Base-by-base conservation (phyloP, 164 flowering plant genomes). In the Vitis labrusca region DNA sequence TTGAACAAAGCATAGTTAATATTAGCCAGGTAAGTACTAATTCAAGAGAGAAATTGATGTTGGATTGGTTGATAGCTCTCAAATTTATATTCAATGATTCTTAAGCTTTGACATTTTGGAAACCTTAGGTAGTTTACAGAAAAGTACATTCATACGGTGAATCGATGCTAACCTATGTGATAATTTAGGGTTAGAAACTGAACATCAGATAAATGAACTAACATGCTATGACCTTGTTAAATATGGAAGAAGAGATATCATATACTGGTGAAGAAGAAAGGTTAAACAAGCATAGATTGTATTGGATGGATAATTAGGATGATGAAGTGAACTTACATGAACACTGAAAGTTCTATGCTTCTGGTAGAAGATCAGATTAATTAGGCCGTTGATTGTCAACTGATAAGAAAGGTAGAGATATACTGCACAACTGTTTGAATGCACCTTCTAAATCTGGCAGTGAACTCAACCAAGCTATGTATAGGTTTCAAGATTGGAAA, bases 231-330 rank as follows among this genome's bases (percentile, higher is more conserved):
- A 61, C 44, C 19, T 37, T 37, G 50, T 16, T 44, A n/a, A 61
- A 47, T 61, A 61, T 4, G 9, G 64, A 17, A 29, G 63, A 59
- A 59, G 63, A 59, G 32, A 29, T 32, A 11, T 59, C 47, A 59
- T 59, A 53, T 53, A 4, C n/a, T 5, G 56, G 44, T 37, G 44
- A 37, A 23, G 44, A 3, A 37, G 7, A 37, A 37, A 37, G 15
- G 3, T 53, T 13, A 10, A 53, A 13, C 15, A 53, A 53, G 56
- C 16, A 14, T 53, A 53, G 3, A 5, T 53, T 57, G 19, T 57
- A 16, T 23, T 57, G 44, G 44, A n/a, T 8, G 29, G 15, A 17
- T 14, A 57, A 57, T 16, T 17, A 16, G 59, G 29, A 30, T 27
- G 15, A 29, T 10, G 1, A 14, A 30, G 44, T 37, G 62, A 59